A percentile compares a stretch with the other conserved stretches of the same genome.
Evolutionary conservation across 495 filamentous ascomycete species (phyloP).

Genomic region (Hyaloscypha bicolor): DNA sequence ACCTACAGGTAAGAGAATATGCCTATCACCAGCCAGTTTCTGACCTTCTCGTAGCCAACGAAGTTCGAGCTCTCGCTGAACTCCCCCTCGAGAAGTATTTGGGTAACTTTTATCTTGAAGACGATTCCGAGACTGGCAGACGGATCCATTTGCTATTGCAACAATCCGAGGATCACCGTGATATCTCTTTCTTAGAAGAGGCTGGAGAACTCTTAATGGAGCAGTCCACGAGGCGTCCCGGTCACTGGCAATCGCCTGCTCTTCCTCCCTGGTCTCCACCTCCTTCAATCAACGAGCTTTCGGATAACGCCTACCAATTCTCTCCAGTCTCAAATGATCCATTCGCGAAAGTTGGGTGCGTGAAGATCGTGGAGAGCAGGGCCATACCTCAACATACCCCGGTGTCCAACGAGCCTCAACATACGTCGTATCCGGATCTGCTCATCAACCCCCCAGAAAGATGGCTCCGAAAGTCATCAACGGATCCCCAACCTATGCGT

Average conservation of each 20-base stretch:
- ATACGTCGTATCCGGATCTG: not conserved
- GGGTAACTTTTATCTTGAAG: conserved; percentile 1
- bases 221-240: conserved; percentile 2
- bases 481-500: not conserved
- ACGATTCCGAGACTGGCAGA: conserved; percentile 8
- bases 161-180: conserved; percentile 11
- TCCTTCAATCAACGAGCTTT: not conserved
- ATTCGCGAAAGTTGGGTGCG: not conserved
- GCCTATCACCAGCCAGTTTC: not conserved
- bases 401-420: not conserved
- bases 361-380: not conserved
- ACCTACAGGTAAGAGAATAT: not conserved
- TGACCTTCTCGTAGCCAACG: conserved; percentile 12
- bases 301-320: not conserved
- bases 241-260: not conserved
- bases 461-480: not conserved
- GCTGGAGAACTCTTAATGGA: conserved; percentile 14
- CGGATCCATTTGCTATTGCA: conserved; percentile 7
- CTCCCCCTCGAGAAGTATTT: not conserved
- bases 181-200: conserved; percentile 17
- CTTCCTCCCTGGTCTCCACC: not conserved
- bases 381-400: not conserved
- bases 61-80: conserved; percentile 14
- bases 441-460: conserved; percentile 1
- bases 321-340: not conserved